Evolutionary conservation across 345 rosid genomes (phyloP).

Genomic region (Punica granatum): DNA sequence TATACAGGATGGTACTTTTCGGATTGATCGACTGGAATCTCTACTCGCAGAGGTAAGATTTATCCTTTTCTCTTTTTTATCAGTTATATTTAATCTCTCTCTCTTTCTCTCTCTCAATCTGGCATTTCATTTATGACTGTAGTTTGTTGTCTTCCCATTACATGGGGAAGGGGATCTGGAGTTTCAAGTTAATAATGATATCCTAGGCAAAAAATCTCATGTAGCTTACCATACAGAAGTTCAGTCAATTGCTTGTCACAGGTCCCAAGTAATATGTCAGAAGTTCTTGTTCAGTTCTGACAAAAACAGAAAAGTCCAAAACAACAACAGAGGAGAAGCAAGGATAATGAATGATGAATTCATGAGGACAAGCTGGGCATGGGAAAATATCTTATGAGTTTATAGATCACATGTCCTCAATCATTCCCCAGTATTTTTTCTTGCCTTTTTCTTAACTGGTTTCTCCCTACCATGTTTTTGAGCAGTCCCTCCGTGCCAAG

Average conservation of each 20-base stretch:
- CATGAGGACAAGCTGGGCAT: neutral
- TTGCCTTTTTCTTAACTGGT: neutral
- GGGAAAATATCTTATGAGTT: neutral
- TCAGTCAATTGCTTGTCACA: neutral
- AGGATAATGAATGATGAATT: neutral
- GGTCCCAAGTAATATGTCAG: neutral
- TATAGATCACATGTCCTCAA: neutral
- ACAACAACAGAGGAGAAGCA: neutral
- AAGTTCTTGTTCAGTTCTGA: neutral
- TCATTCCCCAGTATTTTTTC: neutral
- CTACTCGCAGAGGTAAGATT: conserved; percentile 67
- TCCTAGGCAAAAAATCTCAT: neutral
- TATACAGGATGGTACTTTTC: conserved; percentile 74
- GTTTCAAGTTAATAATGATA: neutral
- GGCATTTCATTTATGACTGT: neutral
- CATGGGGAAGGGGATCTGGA: neutral
- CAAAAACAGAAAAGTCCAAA: neutral
- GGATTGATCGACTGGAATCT: conserved; percentile 90
- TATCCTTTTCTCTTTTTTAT: conserved; percentile 9
- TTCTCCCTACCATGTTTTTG: neutral
- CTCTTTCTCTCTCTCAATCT: neutral
- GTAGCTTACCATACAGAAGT: no score
- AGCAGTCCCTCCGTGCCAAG: conserved; percentile 74
- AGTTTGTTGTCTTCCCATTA: neutral
- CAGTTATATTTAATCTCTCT: neutral